phyloP scores from a whole-genome alignment of 805 yeast species.

The Cyberlindnera mycetangii region DNA sequence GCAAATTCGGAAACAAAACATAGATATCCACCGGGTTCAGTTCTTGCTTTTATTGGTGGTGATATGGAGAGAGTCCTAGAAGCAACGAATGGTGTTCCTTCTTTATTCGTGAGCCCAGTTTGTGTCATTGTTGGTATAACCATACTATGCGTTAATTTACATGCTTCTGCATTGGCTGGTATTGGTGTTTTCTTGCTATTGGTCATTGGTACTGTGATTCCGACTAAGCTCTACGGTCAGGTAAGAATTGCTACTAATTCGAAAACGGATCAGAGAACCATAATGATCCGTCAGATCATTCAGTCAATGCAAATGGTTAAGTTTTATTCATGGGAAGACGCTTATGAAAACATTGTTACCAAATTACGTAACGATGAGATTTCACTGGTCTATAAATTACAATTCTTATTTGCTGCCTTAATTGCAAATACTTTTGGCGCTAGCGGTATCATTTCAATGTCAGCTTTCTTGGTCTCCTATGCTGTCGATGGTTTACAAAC shows the following conservation, averaged over 20 bases:
- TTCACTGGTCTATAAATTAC: conserved; percentile 40
- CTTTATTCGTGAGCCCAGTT: conserved; percentile 36
- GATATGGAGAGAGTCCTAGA: conserved; percentile 73
- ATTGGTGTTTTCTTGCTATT: conserved; percentile 43
- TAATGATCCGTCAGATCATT: conserved; percentile 52
- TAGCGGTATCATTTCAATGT: conserved; percentile 28
- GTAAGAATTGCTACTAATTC: conserved; percentile 50
- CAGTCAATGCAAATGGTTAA: conserved; percentile 62
- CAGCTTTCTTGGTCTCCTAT: conserved; percentile 38
- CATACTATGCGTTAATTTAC: conserved; percentile 56
- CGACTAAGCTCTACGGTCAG: conserved; percentile 42
- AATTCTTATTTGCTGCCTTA: neutral
- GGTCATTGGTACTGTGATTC: conserved; percentile 37
- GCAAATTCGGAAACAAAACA: conserved; percentile 53
- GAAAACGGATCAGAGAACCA: conserved; percentile 58
- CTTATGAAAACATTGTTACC: conserved; percentile 52
- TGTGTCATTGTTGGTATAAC: conserved; percentile 55
- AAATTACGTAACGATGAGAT: conserved; percentile 50
- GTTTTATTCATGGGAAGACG: conserved; percentile 78
- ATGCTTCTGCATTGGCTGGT: conserved; percentile 63
- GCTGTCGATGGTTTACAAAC: conserved; percentile 33
- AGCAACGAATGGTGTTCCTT: conserved; percentile 22
- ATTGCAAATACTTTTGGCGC: neutral
- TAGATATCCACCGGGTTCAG: conserved; percentile 58
- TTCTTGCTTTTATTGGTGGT: conserved; percentile 74